These are phyloP conservation scores for Gracilariopsis chorda DNA, from an alignment of 23 red algal species.

Conservation along the genomic window DNA sequence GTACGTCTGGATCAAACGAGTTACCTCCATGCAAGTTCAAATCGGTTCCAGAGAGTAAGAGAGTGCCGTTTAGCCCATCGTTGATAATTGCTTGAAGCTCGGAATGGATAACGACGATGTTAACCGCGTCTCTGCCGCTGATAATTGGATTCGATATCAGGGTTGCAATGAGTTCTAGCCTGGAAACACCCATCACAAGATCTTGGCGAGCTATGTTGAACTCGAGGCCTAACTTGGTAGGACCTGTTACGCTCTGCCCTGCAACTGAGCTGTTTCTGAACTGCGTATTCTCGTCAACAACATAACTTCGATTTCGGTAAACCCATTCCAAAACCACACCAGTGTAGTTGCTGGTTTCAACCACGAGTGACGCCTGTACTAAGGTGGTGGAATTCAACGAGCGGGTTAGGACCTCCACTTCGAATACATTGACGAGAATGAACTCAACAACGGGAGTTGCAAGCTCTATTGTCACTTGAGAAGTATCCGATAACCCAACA, in stretches of 20 bases:
- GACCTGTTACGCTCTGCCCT: slow-evolving; percentile 19
- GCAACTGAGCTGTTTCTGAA: neutral
- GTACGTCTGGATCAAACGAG: slow-evolving; percentile 48
- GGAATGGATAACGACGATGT: slow-evolving; percentile 4
- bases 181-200: slow-evolving; percentile 1
- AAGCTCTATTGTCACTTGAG: neutral
- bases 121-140: neutral
- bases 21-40: slow-evolving; percentile 21
- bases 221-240: slow-evolving; percentile 54
- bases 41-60: slow-evolving; percentile 21
- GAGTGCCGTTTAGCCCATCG: slow-evolving; percentile 39
- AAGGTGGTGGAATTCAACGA: slow-evolving; percentile 25
- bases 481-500: neutral
- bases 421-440: slow-evolving; percentile 27
- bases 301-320: slow-evolving; percentile 1
- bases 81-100: slow-evolving; percentile 33
- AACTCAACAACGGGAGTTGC: neutral
- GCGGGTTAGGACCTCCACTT: neutral
- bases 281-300: neutral
- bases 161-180: slow-evolving; percentile 6
- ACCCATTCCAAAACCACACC: slow-evolving; percentile 18
- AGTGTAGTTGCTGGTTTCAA: neutral
- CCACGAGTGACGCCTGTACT: slow-evolving; percentile 30
- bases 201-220: slow-evolving; percentile 52
- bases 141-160: neutral